Evolutionary conservation across 441 rosid genomes (phyloP).

Genomic region (Codiaeum variegatum): DNA sequence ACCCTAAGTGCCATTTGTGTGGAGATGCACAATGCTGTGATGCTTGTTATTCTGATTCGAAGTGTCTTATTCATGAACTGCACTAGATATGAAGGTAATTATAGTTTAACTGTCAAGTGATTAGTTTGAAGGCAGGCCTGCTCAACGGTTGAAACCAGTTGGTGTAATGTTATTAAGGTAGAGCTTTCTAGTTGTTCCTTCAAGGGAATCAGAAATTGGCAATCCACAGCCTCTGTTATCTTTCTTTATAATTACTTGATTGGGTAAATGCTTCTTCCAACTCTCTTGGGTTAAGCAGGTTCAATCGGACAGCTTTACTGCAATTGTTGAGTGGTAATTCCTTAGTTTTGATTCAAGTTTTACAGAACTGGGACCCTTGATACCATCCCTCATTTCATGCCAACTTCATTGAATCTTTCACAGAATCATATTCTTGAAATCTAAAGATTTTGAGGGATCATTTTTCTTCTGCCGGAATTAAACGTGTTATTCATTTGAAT

Average conservation of each 20-base stretch:
- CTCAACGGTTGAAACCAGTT: not conserved
- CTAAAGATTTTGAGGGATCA: slow-evolving; percentile 19
- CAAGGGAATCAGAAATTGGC: slow-evolving; percentile 20
- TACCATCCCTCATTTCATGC: too few species aligned
- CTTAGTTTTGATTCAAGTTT: too few species aligned
- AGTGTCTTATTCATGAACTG: not conserved
- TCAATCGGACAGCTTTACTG: slow-evolving; percentile 14
- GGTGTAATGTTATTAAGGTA: slow-evolving; percentile 11
- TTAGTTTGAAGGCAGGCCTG: slow-evolving; percentile 4
- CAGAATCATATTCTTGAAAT: slow-evolving; percentile 11
- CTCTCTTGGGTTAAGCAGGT: slow-evolving; percentile 19
- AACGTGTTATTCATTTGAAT: slow-evolving; percentile 15
- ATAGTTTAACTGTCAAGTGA: not conserved
- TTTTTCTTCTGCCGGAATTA: slow-evolving; percentile 13
- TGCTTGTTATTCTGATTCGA: not conserved
- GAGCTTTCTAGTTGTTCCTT: slow-evolving; percentile 5
- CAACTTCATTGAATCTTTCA: too few species aligned
- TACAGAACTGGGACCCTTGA: too few species aligned
- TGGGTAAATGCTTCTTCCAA: not conserved
- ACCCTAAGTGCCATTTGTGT: not conserved
- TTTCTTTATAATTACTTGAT: too few species aligned
- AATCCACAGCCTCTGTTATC: not conserved
- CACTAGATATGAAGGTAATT: too few species aligned
- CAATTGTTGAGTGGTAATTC: too few species aligned
- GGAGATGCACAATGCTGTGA: not conserved